Evolutionary conservation across 2,329 filamentous ascomycete species (phyloP).

Genomic region (Mariannaea sp.): DNA sequence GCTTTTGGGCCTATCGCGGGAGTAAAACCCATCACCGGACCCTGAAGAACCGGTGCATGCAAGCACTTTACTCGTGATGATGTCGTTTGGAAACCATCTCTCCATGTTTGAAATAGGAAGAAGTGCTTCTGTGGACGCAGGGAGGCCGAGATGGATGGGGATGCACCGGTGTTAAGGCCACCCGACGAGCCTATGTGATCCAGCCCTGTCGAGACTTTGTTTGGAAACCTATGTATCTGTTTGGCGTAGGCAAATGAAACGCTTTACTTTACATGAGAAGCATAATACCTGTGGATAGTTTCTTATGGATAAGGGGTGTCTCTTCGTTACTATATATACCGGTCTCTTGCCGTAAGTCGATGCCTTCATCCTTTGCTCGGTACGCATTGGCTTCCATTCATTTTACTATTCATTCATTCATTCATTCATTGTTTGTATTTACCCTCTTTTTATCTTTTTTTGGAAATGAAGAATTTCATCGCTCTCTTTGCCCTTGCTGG

Average conservation of each 20-base stretch:
- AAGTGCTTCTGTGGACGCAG: background rate
- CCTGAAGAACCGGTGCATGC: constrained; percentile 1
- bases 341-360: background rate
- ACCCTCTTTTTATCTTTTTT: too few relatives aligned
- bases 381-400: background rate
- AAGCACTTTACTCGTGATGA: background rate
- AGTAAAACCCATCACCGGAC: background rate
- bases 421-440: too few relatives aligned
- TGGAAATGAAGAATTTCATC: background rate
- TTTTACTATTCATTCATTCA: too few relatives aligned
- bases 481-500: background rate
- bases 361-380: too few relatives aligned
- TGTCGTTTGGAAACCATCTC: background rate
- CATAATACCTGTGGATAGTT: background rate
- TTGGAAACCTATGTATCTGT: background rate
- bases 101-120: background rate
- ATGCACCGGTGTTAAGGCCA: constrained; percentile 5
- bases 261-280: background rate
- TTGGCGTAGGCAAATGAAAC: background rate
- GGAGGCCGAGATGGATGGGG: constrained; percentile 8
- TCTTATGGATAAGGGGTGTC: background rate
- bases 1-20: background rate
- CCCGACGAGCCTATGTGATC: background rate
- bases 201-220: background rate
- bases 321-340: background rate